A percentile compares a stretch with the other conserved stretches of the same genome.
Evolutionary conservation across 371 early-diverging fungal species (phyloP).

Genomic region (Apophysomyces elegans): DNA sequence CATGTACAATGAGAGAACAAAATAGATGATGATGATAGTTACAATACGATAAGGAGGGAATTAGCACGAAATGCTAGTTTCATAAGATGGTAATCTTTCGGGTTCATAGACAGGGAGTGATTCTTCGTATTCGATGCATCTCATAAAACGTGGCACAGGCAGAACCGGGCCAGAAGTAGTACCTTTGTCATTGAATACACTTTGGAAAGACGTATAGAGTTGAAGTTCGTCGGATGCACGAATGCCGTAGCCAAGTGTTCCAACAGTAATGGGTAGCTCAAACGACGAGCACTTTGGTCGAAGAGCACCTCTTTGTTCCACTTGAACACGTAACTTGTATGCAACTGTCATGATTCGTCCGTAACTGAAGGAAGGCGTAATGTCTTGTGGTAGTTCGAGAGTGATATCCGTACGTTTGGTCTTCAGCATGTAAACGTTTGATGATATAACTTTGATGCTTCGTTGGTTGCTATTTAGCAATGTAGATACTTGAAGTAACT

Average conservation of each 20-base stretch:
- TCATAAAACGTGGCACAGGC: slow-evolving; percentile 31
- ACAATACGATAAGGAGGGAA: slow-evolving; percentile 25
- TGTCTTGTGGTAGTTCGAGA: neutral
- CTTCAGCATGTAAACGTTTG: neutral
- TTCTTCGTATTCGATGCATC: slow-evolving; percentile 33
- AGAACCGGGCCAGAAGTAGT: neutral
- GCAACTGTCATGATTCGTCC: slow-evolving; percentile 11
- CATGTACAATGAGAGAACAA: neutral
- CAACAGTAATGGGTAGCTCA: slow-evolving; percentile 31
- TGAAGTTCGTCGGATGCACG: slow-evolving; percentile 33
- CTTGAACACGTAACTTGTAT: neutral
- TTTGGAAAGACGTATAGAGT: slow-evolving; percentile 23
- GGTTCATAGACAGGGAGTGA: slow-evolving; percentile 32
- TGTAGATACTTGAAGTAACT: neutral
- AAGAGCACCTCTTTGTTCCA: neutral
- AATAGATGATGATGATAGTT: neutral
- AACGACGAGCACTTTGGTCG: slow-evolving; percentile 14
- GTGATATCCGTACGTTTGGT: neutral
- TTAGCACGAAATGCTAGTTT: slow-evolving; percentile 48
- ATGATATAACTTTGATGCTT: neutral
- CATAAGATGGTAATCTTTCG: slow-evolving; percentile 67
- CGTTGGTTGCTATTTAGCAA: neutral
- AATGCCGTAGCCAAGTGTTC: slow-evolving; percentile 39
- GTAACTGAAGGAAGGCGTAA: slow-evolving; percentile 8
- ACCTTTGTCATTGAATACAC: slow-evolving; percentile 4